Evolutionary conservation across 2,329 filamentous ascomycete species (phyloP), one percentile per base, ranked within the genome.

Genomic region (Beauveria medogensis): DNA sequence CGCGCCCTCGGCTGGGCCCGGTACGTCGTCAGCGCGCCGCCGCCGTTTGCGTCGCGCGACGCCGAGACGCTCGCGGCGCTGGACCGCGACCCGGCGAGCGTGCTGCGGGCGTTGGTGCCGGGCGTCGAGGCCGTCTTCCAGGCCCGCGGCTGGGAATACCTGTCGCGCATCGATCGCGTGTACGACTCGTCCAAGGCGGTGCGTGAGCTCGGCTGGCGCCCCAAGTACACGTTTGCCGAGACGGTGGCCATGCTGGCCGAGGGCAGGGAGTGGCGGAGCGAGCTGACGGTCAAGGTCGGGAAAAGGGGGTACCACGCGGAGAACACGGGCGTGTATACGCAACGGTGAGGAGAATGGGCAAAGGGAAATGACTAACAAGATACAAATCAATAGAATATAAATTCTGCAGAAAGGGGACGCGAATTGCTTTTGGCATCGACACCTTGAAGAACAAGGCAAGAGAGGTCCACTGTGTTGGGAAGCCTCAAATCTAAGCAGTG

Each of bases 21-120:
- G 63, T 80, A 77, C 66, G 72, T 80, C 55, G 71, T 80, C 64
- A 77, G 73, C 60, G 75, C 75, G 5, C 77, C 77, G 9, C 69
- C 76, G 9, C 76, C 22, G 22, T 22, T 22, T 22, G 22, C 22
- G 22, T 24, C 24, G 3, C 69, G 70, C 3, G 69, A 72, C 34
- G 28, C 60, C 0, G 67, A 67, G 47, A 71, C 69, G 5, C 67
- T 78, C 22, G 60, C 57, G n/a, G 60, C 65, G 57, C 64, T 79
- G 18, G 73, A 77, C 48, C 52, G 40, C 16, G 68, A 70, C 46
- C 73, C 73, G 2, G 69, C 62, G 6, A 64, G 62, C 28, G 73
- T 72, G 2, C 69, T 77, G n/a, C 51, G 60, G 14, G 53, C 51
- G 5, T 8, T 37, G 22, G 47, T 10, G 24, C 56, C 56, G n/a